Evolutionary conservation across 108 stramenopile species (phyloP).

Genomic region (Cyclotella baltica): DNA sequence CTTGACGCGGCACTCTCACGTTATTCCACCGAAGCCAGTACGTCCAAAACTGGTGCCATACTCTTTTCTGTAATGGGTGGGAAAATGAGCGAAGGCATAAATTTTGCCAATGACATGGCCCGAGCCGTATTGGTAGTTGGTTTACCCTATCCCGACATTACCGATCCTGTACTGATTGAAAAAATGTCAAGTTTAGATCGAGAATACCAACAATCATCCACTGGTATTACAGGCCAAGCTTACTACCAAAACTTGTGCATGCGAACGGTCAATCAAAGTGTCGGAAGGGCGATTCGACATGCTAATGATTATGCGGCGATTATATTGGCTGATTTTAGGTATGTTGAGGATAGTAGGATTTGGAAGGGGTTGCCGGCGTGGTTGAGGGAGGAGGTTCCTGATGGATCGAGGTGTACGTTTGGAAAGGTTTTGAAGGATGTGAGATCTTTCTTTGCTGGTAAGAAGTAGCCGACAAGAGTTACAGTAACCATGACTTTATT

Average conservation of each 20-base stretch:
- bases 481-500: no score
- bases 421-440: conserved; percentile 45
- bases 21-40: conserved; percentile 67
- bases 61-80: conserved; percentile 97
- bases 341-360: conserved; percentile 67
- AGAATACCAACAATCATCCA: conserved; percentile 26
- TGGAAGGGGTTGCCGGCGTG: conserved; percentile 83
- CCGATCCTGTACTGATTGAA: conserved; percentile 94
- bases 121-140: conserved; percentile 96
- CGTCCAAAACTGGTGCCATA: conserved; percentile 71
- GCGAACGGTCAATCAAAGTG: conserved; percentile 97
- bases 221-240: conserved; percentile 58
- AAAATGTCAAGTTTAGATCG: conserved; percentile 81
- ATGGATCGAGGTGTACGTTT: conserved; percentile 21
- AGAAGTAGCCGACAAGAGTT: no score
- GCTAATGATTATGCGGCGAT: conserved; percentile 93
- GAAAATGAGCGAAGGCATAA: conserved; percentile 99
- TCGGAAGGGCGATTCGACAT: conserved; percentile 98
- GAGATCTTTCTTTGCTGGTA: conserved; percentile 32
- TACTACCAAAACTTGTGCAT: conserved; percentile 97
- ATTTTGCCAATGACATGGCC: conserved; percentile 97
- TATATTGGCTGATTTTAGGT: conserved; percentile 90
- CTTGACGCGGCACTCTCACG: conserved; percentile 76
- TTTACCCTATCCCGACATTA: conserved; percentile 96
- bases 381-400: conserved; percentile 55